These are phyloP conservation scores for Colletotrichum navitas DNA, from an alignment of 2,329 filamentous ascomycete species.

Conservation along the genomic window DNA sequence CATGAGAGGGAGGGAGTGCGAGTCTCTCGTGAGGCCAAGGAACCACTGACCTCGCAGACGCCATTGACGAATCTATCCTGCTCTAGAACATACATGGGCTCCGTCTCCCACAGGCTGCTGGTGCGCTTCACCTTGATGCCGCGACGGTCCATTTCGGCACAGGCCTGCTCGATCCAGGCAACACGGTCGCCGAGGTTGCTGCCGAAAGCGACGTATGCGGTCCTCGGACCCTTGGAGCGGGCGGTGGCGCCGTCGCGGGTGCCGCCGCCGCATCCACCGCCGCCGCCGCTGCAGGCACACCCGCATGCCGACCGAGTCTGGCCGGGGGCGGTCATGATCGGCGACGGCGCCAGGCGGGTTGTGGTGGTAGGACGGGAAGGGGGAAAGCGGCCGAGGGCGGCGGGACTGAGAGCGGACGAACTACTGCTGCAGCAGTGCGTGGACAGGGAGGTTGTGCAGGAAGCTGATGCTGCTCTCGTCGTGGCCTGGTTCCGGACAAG, in stretches of 20 bases:
- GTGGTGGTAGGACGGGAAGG: slow-evolving; percentile 18
- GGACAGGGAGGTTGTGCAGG: slow-evolving; percentile 26
- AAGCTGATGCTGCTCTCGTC: slow-evolving; percentile 18
- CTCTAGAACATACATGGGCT: slow-evolving; percentile 95
- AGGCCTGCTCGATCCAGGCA: slow-evolving; percentile 86
- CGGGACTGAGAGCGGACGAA: slow-evolving; percentile 6
- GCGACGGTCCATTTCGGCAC: slow-evolving; percentile 78
- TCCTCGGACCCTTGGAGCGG: slow-evolving; percentile 50
- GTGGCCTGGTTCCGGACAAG: slow-evolving; percentile 33
- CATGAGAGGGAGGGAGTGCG: not conserved
- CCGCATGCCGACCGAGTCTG: slow-evolving; percentile 47
- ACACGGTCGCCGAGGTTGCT: slow-evolving; percentile 93
- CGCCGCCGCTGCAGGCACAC: slow-evolving; percentile 53
- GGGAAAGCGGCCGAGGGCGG: slow-evolving; percentile 19
- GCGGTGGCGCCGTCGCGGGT: slow-evolving; percentile 36
- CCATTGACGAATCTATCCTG: slow-evolving; percentile 93
- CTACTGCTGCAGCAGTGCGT: slow-evolving; percentile 16
- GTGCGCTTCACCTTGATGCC: slow-evolving; percentile 83
- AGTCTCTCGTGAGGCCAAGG: slow-evolving; percentile 1
- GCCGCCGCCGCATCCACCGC: slow-evolving; percentile 43
- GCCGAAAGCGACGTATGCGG: slow-evolving; percentile 87
- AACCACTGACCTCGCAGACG: slow-evolving; percentile 81
- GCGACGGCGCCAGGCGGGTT: slow-evolving; percentile 21
- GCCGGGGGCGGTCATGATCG: slow-evolving; percentile 29
- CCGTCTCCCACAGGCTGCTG: slow-evolving; percentile 92